Evolutionary conservation across 2,329 filamentous ascomycete species (phyloP).

Genomic region (Beauveria asiatica): DNA sequence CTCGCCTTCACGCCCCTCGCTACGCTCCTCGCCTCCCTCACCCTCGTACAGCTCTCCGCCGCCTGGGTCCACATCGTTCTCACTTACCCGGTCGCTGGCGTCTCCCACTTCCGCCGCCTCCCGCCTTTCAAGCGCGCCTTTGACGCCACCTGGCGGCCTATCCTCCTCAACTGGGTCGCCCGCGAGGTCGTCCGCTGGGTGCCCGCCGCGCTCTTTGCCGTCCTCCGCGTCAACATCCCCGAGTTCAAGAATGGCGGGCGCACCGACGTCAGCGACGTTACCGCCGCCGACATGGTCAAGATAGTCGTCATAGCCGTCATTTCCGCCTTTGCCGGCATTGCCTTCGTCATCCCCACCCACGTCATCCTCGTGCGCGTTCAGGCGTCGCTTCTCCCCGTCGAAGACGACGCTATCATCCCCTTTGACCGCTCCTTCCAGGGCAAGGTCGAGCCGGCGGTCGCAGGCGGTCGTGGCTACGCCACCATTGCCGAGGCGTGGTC

Average conservation of each 20-base stretch:
- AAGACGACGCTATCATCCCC: conserved; percentile 75
- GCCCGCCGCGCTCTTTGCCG: conserved; percentile 33
- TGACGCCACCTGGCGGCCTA: conserved; percentile 60
- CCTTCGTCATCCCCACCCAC: conserved; percentile 65
- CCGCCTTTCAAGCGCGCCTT: conserved; percentile 56
- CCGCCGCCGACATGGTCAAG: conserved; percentile 36
- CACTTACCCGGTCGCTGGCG: conserved; percentile 49
- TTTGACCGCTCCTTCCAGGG: conserved; percentile 84
- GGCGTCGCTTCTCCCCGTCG: conserved; percentile 74
- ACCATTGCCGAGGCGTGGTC: conserved; percentile 70
- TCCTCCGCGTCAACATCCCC: conserved; percentile 37
- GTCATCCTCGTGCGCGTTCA: conserved; percentile 77
- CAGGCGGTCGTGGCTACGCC: conserved; percentile 62
- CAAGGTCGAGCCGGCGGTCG: conserved; percentile 62
- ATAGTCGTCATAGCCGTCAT: conserved; percentile 35
- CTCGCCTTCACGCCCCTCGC: conserved; percentile 34
- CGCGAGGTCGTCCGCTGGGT: conserved; percentile 40
- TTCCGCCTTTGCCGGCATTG: conserved; percentile 42
- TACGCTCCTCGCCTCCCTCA: conserved; percentile 49
- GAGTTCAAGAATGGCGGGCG: conserved; percentile 25
- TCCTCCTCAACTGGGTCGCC: conserved; percentile 53
- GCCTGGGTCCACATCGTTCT: conserved; percentile 85
- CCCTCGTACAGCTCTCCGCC: conserved; percentile 60
- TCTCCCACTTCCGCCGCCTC: conserved; percentile 61
- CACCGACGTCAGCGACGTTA: conserved; percentile 24